Evolutionary conservation across 257 asterid genomes (phyloP).

Genomic region (Nicotiana tomentosiformis): DNA sequence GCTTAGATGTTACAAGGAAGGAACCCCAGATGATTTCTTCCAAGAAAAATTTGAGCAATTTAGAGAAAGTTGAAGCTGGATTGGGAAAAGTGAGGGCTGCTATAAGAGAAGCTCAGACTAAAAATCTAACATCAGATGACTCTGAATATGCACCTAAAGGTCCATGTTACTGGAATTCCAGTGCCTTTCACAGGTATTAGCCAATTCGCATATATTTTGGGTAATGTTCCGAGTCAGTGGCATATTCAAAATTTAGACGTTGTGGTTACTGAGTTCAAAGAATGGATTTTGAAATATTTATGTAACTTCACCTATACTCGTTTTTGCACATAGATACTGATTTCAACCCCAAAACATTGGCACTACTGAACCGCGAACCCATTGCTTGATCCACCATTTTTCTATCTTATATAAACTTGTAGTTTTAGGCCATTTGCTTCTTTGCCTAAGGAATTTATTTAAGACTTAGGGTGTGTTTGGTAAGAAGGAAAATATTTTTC

Average conservation of each 20-base stretch:
- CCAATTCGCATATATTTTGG: neutral
- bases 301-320: neutral
- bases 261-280: no score
- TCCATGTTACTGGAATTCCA: constrained; percentile 53
- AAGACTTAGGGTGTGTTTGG: neutral
- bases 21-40: constrained; percentile 17
- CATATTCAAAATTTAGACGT: neutral
- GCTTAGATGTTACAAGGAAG: constrained; percentile 12
- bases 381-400: neutral
- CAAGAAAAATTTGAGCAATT: constrained; percentile 18
- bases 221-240: neutral
- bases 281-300: neutral
- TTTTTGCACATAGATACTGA: neutral
- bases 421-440: neutral
- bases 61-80: constrained; percentile 37
- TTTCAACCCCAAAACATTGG: neutral
- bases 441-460: neutral
- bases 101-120: constrained; percentile 24
- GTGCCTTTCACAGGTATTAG: constrained; percentile 42
- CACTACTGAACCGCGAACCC: neutral
- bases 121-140: constrained; percentile 16
- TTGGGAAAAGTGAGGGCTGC: constrained; percentile 44
- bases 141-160: constrained; percentile 48
- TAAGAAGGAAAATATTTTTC: neutral
- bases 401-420: neutral